Percentiles rank a stretch among this genome's conserved stretches.
Conservation (phyloP, 805 yeast genomes). For the Ogataea pini region DNA sequence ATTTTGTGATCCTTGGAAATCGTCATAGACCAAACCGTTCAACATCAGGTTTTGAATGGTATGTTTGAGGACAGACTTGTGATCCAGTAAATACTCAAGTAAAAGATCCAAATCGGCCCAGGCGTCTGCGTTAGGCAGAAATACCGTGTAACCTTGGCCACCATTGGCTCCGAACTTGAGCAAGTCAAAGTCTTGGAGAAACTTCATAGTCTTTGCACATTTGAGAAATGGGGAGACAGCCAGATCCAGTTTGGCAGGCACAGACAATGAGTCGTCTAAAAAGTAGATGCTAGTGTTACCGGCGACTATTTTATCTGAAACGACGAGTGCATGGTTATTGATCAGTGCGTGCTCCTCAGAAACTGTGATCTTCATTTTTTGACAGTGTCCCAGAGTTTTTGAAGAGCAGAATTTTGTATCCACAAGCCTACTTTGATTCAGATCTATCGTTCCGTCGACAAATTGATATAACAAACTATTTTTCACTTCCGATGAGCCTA, state of each 20-base stretch:
- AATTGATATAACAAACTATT: conserved; percentile 64
- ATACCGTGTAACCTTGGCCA: conserved; percentile 65
- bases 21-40: conserved; percentile 67
- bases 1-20: conserved; percentile 40
- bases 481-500: conserved; percentile 30
- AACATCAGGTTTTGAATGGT: conserved; percentile 61
- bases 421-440: conserved; percentile 42
- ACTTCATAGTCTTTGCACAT: conserved; percentile 65
- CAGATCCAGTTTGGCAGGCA: conserved; percentile 65
- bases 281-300: conserved; percentile 71
- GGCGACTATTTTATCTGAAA: conserved; percentile 45
- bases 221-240: conserved; percentile 64
- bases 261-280: conserved; percentile 55
- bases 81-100: conserved; percentile 54
- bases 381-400: conserved; percentile 66
- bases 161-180: conserved; percentile 50
- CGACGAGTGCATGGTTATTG: conserved; percentile 57
- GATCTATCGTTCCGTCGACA: conserved; percentile 43
- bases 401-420: conserved; percentile 51
- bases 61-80: conserved; percentile 50
- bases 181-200: conserved; percentile 53
- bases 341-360: conserved; percentile 38
- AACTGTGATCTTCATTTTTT: conserved; percentile 49
- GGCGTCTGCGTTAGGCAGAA: conserved; percentile 74
- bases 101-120: conserved; percentile 69